A percentile compares a stretch with the other conserved stretches of the same genome.
These are phyloP conservation scores for Aureobasidium sp. DNA, from an alignment of 2,329 filamentous ascomycete species.

Conservation along the genomic window DNA sequence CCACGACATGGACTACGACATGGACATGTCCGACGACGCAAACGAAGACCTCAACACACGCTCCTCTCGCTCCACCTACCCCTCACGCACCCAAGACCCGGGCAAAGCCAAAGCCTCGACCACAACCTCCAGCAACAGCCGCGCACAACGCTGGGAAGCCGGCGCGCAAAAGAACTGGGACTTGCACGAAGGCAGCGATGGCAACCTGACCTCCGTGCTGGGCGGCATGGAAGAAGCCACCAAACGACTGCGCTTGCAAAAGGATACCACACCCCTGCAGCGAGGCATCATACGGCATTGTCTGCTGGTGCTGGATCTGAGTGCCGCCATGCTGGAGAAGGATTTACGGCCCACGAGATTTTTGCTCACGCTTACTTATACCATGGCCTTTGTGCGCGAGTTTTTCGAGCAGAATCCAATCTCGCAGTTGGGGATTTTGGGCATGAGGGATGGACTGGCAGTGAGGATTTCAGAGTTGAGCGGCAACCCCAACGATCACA, in stretches of 20 bases:
- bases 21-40: slow-evolving; percentile 17
- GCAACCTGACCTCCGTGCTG: slow-evolving; percentile 28
- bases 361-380: slow-evolving; percentile 72
- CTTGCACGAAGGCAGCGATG: slow-evolving; percentile 29
- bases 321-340: slow-evolving; percentile 89
- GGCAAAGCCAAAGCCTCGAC: slow-evolving; percentile 3
- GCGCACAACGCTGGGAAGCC: slow-evolving; percentile 27
- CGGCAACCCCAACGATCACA: slow-evolving; percentile 84
- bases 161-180: slow-evolving; percentile 27
- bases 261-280: slow-evolving; percentile 92
- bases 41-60: slow-evolving; percentile 3
- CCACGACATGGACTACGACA: slow-evolving; percentile 19
- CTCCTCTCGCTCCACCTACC: neutral
- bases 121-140: neutral
- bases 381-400: slow-evolving; percentile 80
- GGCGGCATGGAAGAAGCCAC: slow-evolving; percentile 32
- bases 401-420: slow-evolving; percentile 99
- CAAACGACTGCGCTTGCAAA: slow-evolving; percentile 57
- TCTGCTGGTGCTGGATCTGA: slow-evolving; percentile 85
- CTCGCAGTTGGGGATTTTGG: slow-evolving; percentile 85
- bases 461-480: slow-evolving; percentile 81
- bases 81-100: neutral
- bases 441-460: slow-evolving; percentile 87
- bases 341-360: slow-evolving; percentile 86
- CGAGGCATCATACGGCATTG: slow-evolving; percentile 96